A percentile compares a stretch with the other conserved stretches of the same genome.
Evolutionary conservation across 2,329 filamentous ascomycete genomes (phyloP).

Genomic region (Dactylella cylindrospora): DNA sequence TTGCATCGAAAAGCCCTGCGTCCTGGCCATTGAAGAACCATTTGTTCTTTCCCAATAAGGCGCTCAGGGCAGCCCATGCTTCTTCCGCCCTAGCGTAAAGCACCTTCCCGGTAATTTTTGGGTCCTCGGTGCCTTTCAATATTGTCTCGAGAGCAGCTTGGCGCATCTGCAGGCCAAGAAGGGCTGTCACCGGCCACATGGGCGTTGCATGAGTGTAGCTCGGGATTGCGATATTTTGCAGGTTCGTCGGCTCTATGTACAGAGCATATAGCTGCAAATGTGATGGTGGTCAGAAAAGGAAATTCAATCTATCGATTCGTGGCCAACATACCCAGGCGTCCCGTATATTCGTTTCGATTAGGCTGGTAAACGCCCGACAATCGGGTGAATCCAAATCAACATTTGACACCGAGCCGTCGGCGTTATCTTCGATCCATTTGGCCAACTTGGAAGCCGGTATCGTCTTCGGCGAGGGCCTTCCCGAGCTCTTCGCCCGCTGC

Average conservation of each 20-base stretch:
- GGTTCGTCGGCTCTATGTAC: conserved; percentile 73
- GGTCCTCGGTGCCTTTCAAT: conserved; percentile 61
- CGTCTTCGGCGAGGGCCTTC: conserved; percentile 53
- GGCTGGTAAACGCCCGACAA: conserved; percentile 40
- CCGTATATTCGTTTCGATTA: conserved; percentile 61
- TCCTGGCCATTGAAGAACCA: conserved; percentile 63
- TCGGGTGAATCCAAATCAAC: conserved; percentile 29
- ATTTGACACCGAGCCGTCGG: conserved; percentile 19
- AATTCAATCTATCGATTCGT: background rate
- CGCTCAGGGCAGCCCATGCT: conserved; percentile 65
- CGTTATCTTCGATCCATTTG: conserved; percentile 63
- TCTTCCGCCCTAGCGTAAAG: conserved; percentile 64
- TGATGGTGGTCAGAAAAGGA: background rate
- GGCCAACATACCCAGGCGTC: conserved; percentile 71
- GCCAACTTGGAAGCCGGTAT: conserved; percentile 68
- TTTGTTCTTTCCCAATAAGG: conserved; percentile 59
- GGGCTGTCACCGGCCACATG: conserved; percentile 63
- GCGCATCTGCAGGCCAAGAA: conserved; percentile 68
- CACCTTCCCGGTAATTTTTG: conserved; percentile 59
- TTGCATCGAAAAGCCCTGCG: conserved; percentile 81
- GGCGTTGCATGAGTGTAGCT: conserved; percentile 66
- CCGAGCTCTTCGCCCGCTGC: conserved; percentile 4
- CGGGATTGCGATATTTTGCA: conserved; percentile 64
- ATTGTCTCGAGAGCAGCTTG: conserved; percentile 74
- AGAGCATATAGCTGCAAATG: conserved; percentile 68